A percentile compares a stretch with the other conserved stretches of the same genome.
Conservation (phyloP, 2,329 filamentous ascomycete species). For the Calonectria hongkongensis region DNA sequence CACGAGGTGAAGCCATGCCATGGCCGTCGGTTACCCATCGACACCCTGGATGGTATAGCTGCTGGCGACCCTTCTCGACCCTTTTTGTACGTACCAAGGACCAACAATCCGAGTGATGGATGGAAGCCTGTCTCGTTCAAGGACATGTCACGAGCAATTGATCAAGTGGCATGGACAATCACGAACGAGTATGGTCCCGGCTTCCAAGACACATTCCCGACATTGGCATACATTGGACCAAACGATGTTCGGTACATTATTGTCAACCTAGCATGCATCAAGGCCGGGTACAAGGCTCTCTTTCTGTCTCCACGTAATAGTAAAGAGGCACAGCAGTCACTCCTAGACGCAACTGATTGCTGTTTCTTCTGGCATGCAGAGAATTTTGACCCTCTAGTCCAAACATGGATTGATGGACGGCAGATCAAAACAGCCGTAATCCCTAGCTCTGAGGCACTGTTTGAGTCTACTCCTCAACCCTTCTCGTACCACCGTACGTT, state of each 20-base stretch:
- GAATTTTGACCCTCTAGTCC: not conserved
- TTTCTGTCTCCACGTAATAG: slow-evolving; percentile 58
- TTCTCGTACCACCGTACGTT: slow-evolving; percentile 58
- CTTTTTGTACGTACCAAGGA: not conserved
- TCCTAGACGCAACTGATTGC: slow-evolving; percentile 55
- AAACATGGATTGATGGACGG: slow-evolving; percentile 4
- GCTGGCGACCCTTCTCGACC: slow-evolving; percentile 7
- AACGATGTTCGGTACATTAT: slow-evolving; percentile 63
- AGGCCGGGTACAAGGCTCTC: slow-evolving; percentile 64
- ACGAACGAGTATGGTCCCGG: not conserved
- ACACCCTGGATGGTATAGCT: slow-evolving; percentile 21
- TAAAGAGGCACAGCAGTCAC: slow-evolving; percentile 53
- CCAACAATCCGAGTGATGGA: not conserved
- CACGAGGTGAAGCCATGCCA: not conserved
- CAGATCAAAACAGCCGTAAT: slow-evolving; percentile 48
- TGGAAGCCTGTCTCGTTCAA: slow-evolving; percentile 22
- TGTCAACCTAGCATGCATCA: slow-evolving; percentile 62
- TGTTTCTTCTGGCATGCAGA: slow-evolving; percentile 34
- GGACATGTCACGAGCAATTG: slow-evolving; percentile 5
- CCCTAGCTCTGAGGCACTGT: slow-evolving; percentile 12
- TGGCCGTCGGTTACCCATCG: slow-evolving; percentile 4
- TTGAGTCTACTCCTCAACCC: slow-evolving; percentile 29
- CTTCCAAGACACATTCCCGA: slow-evolving; percentile 36
- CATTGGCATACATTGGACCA: slow-evolving; percentile 59
- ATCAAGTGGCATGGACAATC: slow-evolving; percentile 18